These are phyloP conservation scores for Naegleria lovaniensis DNA, from an alignment of 208 protist species.

Conservation along the genomic window DNA sequence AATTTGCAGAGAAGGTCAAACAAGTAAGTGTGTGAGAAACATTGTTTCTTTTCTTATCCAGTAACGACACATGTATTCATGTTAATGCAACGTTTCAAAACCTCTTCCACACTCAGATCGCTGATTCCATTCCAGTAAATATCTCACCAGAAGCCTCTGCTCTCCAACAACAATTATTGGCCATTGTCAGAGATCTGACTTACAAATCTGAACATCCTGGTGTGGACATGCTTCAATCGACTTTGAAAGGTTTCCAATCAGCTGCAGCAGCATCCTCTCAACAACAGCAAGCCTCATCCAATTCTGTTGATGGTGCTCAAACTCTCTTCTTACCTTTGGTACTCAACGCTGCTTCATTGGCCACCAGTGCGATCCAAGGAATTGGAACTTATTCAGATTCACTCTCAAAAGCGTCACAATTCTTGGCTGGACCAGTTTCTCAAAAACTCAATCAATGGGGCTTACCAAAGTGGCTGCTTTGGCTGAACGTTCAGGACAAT, in stretches of 20 bases:
- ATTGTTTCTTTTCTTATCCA: too few relatives aligned
- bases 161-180: not conserved
- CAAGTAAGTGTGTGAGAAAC: too few relatives aligned
- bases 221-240: not conserved
- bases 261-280: too few relatives aligned
- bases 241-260: not conserved
- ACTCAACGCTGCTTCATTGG: not conserved
- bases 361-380: not conserved
- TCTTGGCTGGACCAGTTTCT: not conserved
- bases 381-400: not conserved
- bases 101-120: not conserved
- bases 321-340: not conserved
- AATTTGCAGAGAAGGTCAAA: too few relatives aligned
- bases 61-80: too few relatives aligned
- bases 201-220: not conserved
- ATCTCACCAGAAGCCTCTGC: not conserved
- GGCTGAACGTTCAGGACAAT: not conserved
- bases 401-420: not conserved
- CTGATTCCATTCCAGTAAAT: not conserved
- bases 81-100: too few relatives aligned
- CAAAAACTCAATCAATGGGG: not conserved
- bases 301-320: not conserved
- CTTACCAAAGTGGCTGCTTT: not conserved
- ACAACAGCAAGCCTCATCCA: too few relatives aligned
- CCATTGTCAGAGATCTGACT: not conserved